These are phyloP conservation scores for Mallotus repandus DNA, from an alignment of 441 rosid species.

Conservation along the genomic window DNA sequence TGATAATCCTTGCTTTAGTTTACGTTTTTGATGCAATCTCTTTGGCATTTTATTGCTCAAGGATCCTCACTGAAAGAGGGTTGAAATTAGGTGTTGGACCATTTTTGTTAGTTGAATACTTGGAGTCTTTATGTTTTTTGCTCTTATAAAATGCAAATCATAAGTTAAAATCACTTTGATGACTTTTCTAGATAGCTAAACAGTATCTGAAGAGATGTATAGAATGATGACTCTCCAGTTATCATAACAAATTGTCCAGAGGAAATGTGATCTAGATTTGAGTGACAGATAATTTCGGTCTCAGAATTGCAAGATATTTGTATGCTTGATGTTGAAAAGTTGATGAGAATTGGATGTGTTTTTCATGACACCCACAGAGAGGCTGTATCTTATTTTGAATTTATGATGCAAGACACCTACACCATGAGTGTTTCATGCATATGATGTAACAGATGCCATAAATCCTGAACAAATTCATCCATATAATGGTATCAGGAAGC, in stretches of 20 bases:
- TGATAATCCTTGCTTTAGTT: slow-evolving; percentile 35
- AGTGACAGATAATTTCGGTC: background rate
- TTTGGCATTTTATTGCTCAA: background rate
- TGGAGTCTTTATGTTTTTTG: background rate
- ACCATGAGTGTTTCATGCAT: background rate
- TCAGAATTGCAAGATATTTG: background rate
- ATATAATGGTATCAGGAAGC: too few relatives aligned
- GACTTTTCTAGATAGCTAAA: background rate
- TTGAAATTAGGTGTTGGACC: background rate
- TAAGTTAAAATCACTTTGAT: background rate
- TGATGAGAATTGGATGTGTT: background rate
- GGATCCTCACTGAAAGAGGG: background rate
- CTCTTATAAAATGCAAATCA: background rate
- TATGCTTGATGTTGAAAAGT: background rate
- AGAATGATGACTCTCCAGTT: background rate
- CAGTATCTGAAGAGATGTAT: background rate
- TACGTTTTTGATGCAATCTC: background rate
- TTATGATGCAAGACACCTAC: too few relatives aligned
- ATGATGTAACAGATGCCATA: background rate
- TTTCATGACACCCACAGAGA: background rate
- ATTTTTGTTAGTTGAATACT: background rate
- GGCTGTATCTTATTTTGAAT: background rate
- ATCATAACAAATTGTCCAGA: background rate
- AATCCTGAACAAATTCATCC: background rate
- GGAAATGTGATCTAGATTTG: background rate